Evolutionary conservation across 257 asterid genomes (phyloP), one percentile per base, ranked within the genome.

Genomic region (Vinca minor): DNA sequence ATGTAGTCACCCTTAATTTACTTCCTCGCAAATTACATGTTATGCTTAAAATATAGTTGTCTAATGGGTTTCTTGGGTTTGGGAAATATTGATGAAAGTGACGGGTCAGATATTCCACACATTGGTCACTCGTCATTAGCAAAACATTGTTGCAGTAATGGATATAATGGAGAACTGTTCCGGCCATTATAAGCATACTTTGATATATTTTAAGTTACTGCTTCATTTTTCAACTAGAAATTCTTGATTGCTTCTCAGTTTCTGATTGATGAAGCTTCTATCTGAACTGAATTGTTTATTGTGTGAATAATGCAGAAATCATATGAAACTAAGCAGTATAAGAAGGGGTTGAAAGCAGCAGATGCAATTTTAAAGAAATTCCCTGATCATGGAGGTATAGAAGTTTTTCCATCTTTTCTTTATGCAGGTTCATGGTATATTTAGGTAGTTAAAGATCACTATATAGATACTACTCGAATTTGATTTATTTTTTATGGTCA

Each of bases 351-450:
- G 79, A 93, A 87, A 87, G 97, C 97, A 72, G 97, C 99, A 34
- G 99, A 93, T 80, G 69, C 95, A 45, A 85, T 93, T 74, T 79
- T 93, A 64, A 93, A 89, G 86, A 93, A 93, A 85, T 93, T 89
- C 72, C 99, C 99, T 52, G 85, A 93, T 75, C 99, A 93, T 87
- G 99, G 99, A 89, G 99, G 99, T 93, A 83, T 71, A 84, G 32
- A 42, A 53, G 61, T 53, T 59, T 59, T 73, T 57, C 42, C 50
- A 63, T 53, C 49, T 32, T 60, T 29, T 25, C 29, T 14, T 72
- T 44, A 11, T 34, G 53, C 48, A 12, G 42, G 50, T 53, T 59
- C 52, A 34, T 26, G 12, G 26, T 14, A 17, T 41, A 35, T 13
- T 35, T 36, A 56, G 7, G 17, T 34, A 38, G 45, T 29, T 13